These are phyloP conservation scores for Diaporthe citriasiana DNA, from an alignment of 2,329 filamentous ascomycete genomes.

Conservation along the genomic window DNA sequence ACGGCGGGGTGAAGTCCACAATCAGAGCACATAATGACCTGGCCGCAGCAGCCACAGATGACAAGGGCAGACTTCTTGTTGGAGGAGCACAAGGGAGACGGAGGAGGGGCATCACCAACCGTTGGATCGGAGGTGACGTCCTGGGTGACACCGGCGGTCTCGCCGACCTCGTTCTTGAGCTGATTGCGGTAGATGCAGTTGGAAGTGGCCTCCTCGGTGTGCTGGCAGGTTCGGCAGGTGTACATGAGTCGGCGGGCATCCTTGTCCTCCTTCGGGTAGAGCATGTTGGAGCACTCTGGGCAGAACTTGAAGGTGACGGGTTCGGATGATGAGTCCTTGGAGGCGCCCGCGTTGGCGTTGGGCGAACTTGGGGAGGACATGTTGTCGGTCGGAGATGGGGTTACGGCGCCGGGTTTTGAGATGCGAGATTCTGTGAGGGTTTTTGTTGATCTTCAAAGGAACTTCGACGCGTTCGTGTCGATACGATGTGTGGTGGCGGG, in stretches of 20 bases:
- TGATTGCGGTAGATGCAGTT: constrained; percentile 97
- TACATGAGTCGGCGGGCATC: constrained; percentile 89
- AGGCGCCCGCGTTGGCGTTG: constrained; percentile 56
- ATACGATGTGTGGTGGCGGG: neutral
- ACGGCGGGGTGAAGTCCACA: constrained; percentile 51
- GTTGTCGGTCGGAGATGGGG: constrained; percentile 33
- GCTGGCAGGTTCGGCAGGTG: constrained; percentile 95
- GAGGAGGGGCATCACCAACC: constrained; percentile 76
- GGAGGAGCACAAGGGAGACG: constrained; percentile 33
- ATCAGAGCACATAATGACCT: constrained; percentile 58
- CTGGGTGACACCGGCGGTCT: constrained; percentile 96
- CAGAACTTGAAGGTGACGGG: constrained; percentile 98
- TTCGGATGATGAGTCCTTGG: constrained; percentile 74
- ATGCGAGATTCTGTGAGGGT: neutral
- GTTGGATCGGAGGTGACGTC: constrained; percentile 98
- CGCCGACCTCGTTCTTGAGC: constrained; percentile 90
- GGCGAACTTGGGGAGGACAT: constrained; percentile 73
- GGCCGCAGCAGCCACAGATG: constrained; percentile 63
- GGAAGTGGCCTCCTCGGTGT: constrained; percentile 86
- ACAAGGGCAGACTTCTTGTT: constrained; percentile 46
- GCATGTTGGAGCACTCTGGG: constrained; percentile 98
- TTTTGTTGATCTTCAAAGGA: neutral
- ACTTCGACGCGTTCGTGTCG: neutral
- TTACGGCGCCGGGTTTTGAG: constrained; percentile 29
- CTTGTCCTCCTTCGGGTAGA: constrained; percentile 96